Evolutionary conservation across 2,329 filamentous ascomycete genomes (phyloP).

Genomic region (Fusarium succisae): DNA sequence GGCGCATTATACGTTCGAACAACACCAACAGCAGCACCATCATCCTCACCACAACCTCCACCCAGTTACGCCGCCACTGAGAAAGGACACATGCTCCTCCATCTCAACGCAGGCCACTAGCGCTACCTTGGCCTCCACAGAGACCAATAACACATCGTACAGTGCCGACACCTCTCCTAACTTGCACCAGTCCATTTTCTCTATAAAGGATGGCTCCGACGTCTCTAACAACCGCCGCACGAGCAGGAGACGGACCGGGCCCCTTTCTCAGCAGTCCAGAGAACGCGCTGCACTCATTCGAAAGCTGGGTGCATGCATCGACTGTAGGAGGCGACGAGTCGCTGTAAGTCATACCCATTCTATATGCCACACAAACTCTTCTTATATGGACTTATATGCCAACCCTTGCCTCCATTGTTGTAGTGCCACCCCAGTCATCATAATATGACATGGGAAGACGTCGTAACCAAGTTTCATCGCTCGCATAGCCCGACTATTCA

Average conservation of each 20-base stretch:
- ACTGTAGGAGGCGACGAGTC: constrained; percentile 66
- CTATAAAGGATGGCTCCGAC: constrained; percentile 64
- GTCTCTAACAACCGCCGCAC: constrained; percentile 62
- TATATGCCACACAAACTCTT: background rate
- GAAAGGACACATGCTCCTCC: constrained; percentile 63
- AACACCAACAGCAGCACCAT: constrained; percentile 40
- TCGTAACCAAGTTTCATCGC: constrained; percentile 62
- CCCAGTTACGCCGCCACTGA: constrained; percentile 46
- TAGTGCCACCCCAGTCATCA: constrained; percentile 70
- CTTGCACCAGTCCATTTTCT: constrained; percentile 62
- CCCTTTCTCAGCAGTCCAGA: constrained; percentile 66
- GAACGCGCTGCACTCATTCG: constrained; percentile 68
- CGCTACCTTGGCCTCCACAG: constrained; percentile 54
- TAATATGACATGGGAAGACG: constrained; percentile 69
- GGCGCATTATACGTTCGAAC: constrained; percentile 42
- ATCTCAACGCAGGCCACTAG: constrained; percentile 62
- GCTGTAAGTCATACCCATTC: constrained; percentile 58
- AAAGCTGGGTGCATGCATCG: constrained; percentile 66
- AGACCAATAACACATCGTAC: constrained; percentile 61
- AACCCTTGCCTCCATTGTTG: constrained; percentile 20
- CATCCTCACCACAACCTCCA: constrained; percentile 43
- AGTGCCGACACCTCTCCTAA: constrained; percentile 63
- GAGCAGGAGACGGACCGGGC: constrained; percentile 67
- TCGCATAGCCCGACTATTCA: constrained; percentile 62
- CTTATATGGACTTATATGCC: constrained; percentile 22